phyloP scores from a whole-genome alignment of 2,329 filamentous ascomycete species.

The Seiridium cupressi region DNA sequence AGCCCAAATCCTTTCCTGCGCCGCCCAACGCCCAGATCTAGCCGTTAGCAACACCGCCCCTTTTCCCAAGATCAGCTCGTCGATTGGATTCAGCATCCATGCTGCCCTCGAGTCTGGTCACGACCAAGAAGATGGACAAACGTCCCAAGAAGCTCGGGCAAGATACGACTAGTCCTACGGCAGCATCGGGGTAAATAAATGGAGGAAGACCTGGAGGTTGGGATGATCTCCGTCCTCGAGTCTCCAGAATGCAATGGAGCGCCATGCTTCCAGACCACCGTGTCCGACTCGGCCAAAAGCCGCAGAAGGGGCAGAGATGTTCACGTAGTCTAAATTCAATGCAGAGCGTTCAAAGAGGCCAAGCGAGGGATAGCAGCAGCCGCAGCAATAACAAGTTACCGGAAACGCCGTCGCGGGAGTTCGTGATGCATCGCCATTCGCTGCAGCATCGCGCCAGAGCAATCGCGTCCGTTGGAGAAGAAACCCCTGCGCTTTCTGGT shows the following conservation, averaged over 20 bases:
- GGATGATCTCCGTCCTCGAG: conserved; percentile 1
- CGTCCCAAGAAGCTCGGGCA: not conserved
- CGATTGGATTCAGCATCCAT: too few relatives aligned
- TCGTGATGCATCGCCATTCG: too few relatives aligned
- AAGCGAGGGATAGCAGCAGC: too few relatives aligned
- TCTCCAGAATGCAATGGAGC: conserved; percentile 5
- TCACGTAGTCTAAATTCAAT: not conserved
- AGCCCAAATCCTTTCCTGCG: too few relatives aligned
- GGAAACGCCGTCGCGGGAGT: too few relatives aligned
- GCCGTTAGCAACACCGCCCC: too few relatives aligned
- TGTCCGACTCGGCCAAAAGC: not conserved
- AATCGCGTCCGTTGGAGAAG: not conserved
- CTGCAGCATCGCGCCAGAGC: too few relatives aligned
- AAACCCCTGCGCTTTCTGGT: not conserved
- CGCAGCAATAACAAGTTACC: too few relatives aligned
- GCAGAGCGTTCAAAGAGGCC: not conserved
- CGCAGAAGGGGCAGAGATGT: not conserved
- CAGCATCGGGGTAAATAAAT: not conserved
- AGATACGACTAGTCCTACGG: not conserved
- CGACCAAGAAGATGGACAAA: too few relatives aligned
- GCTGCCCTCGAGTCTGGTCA: too few relatives aligned
- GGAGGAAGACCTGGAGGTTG: conserved; percentile 2
- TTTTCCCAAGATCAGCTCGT: too few relatives aligned
- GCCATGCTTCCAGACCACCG: conserved; percentile 1
- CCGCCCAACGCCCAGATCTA: too few relatives aligned